Base-by-base conservation (phyloP, 345 rosid genomes). In the Populus euphratica region DNA sequence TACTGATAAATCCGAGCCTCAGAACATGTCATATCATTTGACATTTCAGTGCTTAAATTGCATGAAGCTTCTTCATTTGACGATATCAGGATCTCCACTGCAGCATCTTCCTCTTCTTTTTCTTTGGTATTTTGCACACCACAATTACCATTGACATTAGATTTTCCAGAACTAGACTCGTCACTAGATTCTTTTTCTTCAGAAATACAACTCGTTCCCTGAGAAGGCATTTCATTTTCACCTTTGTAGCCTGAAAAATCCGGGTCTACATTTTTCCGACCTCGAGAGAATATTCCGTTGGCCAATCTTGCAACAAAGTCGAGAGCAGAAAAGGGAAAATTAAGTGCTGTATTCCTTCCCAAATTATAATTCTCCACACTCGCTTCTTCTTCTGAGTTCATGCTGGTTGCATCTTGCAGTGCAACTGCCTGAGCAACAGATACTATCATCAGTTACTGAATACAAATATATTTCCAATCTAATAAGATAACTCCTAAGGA, bases 251-350 rank as follows among this genome's bases (percentile, higher is more conserved):
- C 93, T 66, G 86, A 83, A 73, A 76, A 74, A 68, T 72, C 80
- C 59, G 85, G 70, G 78, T 91, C 93, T 44, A 74, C 80, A 86
- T 82, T 78, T 82, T 86, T 93, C 36, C 85, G 87, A 35, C 91
- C 88, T 63, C 95, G 90, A 6, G 94, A 90, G 83, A 96, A 91
- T 72, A 95, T 87, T 84, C 96, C 99, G 72, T 88, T 81, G 21
- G 99, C 99, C 70, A 95, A 75, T 82, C 94, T 88, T 73, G 92
- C 85, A 69, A 93, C 90, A 87, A 93, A 91, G 80, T 84, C 99
- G 79, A 95, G 83, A 23, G 97, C 99, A 78, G 98, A 94, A 76
- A 89, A 85, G 63, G 99, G 94, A 78, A 95, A 89, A 87, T 95
- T 87, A 64, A 94, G 84, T 59, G 94, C 96, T 38, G 91, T 81